These are phyloP conservation scores for Fistulifera pelliculosa DNA, from an alignment of 108 stramenopile species.

Conservation along the genomic window DNA sequence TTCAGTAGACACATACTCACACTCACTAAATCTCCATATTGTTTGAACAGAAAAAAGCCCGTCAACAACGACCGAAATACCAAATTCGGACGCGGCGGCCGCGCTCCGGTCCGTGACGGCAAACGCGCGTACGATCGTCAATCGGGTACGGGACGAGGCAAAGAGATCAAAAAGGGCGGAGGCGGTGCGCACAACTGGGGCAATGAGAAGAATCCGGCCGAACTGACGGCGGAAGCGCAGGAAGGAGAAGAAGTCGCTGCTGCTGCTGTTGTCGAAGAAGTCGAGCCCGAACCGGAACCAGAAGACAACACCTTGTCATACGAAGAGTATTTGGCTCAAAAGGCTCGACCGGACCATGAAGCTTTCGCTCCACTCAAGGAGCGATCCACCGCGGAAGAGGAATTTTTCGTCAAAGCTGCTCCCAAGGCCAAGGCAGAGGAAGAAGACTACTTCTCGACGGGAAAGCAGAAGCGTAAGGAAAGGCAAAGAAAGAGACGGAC, in stretches of 20 bases:
- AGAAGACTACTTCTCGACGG: too few relatives aligned
- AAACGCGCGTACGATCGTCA: constrained; percentile 83
- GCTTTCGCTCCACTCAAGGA: constrained; percentile 42
- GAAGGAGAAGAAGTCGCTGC: constrained; percentile 14
- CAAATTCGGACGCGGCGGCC: constrained; percentile 71
- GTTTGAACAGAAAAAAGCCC: constrained; percentile 5
- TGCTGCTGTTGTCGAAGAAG: constrained; percentile 3
- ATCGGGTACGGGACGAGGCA: constrained; percentile 87
- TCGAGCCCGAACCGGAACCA: constrained; percentile 53
- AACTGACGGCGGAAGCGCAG: constrained; percentile 23
- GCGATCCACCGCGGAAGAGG: constrained; percentile 49
- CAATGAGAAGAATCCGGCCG: constrained; percentile 70
- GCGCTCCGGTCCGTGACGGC: constrained; percentile 65
- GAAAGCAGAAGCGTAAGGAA: constrained; percentile 14
- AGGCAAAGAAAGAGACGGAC: constrained; percentile 34
- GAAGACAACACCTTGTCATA: constrained; percentile 77
- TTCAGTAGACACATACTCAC: constrained; percentile 3
- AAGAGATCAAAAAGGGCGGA: constrained; percentile 84
- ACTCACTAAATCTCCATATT: not conserved
- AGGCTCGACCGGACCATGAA: constrained; percentile 33
- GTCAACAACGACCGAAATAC: constrained; percentile 54
- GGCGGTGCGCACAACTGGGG: constrained; percentile 92
- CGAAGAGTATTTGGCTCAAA: constrained; percentile 78
- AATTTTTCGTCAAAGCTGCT: constrained; percentile 76
- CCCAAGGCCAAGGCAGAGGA: constrained; percentile 51